Evolutionary conservation across 495 filamentous ascomycete species (phyloP).

Genomic region (Acidiella bohemica): DNA sequence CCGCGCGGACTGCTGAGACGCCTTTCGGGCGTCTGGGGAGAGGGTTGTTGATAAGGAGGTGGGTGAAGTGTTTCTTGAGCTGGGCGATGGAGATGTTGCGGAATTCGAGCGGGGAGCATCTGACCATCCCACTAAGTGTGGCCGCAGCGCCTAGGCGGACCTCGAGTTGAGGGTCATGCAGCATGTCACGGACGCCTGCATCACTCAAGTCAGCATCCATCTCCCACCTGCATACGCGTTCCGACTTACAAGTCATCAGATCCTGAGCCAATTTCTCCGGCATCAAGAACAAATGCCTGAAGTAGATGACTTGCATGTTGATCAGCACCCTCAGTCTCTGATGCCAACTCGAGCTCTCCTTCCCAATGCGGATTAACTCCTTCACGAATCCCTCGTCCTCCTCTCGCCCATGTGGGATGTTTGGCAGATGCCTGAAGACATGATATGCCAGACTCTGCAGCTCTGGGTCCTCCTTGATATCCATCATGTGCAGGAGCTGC

Average conservation of each 20-base stretch:
- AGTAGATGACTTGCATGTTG: constrained; percentile 99
- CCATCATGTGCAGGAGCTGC: constrained; percentile 97
- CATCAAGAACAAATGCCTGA: constrained; percentile 91
- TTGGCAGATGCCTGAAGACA: constrained; percentile 92
- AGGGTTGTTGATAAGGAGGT: constrained; percentile 62
- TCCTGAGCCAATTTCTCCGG: constrained; percentile 57
- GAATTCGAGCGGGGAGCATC: constrained; percentile 76
- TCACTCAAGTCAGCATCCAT: no score
- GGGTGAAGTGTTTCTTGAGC: constrained; percentile 67
- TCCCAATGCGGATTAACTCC: constrained; percentile 78
- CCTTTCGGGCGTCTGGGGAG: constrained; percentile 58
- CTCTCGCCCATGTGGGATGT: constrained; percentile 76
- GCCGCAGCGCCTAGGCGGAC: constrained; percentile 85
- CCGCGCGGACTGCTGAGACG: no score
- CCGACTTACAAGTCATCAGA: constrained; percentile 76
- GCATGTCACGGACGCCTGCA: constrained; percentile 91
- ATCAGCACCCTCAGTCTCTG: constrained; percentile 93
- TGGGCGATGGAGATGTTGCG: constrained; percentile 61
- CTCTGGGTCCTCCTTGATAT: constrained; percentile 96
- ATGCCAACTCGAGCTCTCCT: constrained; percentile 81
- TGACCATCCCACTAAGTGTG: constrained; percentile 93
- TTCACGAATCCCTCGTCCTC: constrained; percentile 73
- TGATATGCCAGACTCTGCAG: constrained; percentile 90
- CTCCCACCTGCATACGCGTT: no score
- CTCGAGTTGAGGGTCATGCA: constrained; percentile 82